A percentile compares a stretch with the other conserved stretches of the same genome.
These are phyloP conservation scores for Penicillium lagena DNA, from an alignment of 495 filamentous ascomycete genomes.

Conservation along the genomic window DNA sequence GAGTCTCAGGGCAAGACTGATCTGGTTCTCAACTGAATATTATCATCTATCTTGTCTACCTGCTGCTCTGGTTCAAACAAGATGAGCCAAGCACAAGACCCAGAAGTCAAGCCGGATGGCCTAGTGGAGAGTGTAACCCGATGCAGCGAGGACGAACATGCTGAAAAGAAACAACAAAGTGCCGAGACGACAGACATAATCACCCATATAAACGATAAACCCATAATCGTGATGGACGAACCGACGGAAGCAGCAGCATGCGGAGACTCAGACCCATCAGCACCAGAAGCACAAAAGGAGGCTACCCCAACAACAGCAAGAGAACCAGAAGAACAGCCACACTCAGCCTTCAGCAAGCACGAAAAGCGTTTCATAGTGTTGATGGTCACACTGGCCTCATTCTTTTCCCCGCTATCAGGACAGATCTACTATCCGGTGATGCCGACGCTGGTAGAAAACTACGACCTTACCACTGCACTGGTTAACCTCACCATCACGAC, in stretches of 20 bases:
- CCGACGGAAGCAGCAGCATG: background rate
- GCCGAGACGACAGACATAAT: too few relatives aligned
- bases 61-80: too few relatives aligned
- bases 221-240: background rate
- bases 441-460: constrained; percentile 45
- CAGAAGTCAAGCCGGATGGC: too few relatives aligned
- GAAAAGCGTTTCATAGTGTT: constrained; percentile 54
- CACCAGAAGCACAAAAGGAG: constrained; percentile 1
- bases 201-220: too few relatives aligned
- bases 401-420: constrained; percentile 56
- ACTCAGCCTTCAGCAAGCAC: constrained; percentile 50
- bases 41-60: too few relatives aligned
- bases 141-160: too few relatives aligned
- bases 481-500: constrained; percentile 65
- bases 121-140: too few relatives aligned
- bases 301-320: background rate
- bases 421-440: constrained; percentile 72
- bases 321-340: background rate
- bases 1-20: too few relatives aligned
- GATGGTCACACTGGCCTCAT: constrained; percentile 44
- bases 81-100: too few relatives aligned
- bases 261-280: background rate
- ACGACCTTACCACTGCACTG: constrained; percentile 49
- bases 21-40: too few relatives aligned
- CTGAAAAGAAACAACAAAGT: too few relatives aligned